phyloP scores from a whole-genome alignment of 495 filamentous ascomycete genomes.

The Lentithecium fluviatile region DNA sequence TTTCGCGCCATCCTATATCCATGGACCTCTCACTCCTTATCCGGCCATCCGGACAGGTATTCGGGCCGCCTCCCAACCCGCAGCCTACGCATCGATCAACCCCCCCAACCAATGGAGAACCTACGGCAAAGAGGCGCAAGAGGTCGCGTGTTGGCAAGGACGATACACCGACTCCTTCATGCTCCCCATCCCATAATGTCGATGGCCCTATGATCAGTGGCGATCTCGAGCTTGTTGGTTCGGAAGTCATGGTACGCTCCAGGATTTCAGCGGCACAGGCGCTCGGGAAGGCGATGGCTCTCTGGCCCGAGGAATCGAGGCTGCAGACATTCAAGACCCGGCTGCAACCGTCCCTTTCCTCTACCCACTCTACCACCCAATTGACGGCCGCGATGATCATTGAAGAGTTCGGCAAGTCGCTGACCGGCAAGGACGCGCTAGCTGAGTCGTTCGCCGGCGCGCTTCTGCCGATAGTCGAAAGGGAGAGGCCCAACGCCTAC shows the following conservation, averaged over 20 bases:
- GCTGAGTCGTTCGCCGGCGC: slow-evolving; percentile 46
- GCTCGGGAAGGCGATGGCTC: slow-evolving; percentile 70
- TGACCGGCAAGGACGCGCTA: slow-evolving; percentile 50
- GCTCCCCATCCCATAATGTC: slow-evolving; percentile 74
- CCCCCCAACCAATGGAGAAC: slow-evolving; percentile 53
- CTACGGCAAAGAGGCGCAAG: slow-evolving; percentile 68
- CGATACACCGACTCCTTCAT: slow-evolving; percentile 39
- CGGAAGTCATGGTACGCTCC: slow-evolving; percentile 82
- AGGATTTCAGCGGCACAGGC: slow-evolving; percentile 83
- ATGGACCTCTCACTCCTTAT: slow-evolving; percentile 88
- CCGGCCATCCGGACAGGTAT: slow-evolving; percentile 87
- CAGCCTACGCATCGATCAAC: slow-evolving; percentile 56
- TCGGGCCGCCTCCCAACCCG: slow-evolving; percentile 43
- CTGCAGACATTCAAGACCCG: slow-evolving; percentile 53
- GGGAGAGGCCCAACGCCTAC: slow-evolving; percentile 76
- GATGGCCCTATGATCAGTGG: slow-evolving; percentile 98
- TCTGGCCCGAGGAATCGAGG: slow-evolving; percentile 51
- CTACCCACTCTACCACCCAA: slow-evolving; percentile 78
- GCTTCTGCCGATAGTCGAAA: slow-evolving; percentile 72
- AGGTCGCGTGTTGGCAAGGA: slow-evolving; percentile 82
- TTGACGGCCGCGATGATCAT: slow-evolving; percentile 79
- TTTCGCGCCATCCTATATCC: slow-evolving; percentile 80
- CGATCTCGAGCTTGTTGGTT: slow-evolving; percentile 88
- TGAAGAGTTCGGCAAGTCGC: slow-evolving; percentile 72
- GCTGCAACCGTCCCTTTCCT: slow-evolving; percentile 64